A percentile compares a stretch with the other conserved stretches of the same genome.
Conservation (phyloP, 78 protist species). For the Dictyostelium brefeldianum region DNA sequence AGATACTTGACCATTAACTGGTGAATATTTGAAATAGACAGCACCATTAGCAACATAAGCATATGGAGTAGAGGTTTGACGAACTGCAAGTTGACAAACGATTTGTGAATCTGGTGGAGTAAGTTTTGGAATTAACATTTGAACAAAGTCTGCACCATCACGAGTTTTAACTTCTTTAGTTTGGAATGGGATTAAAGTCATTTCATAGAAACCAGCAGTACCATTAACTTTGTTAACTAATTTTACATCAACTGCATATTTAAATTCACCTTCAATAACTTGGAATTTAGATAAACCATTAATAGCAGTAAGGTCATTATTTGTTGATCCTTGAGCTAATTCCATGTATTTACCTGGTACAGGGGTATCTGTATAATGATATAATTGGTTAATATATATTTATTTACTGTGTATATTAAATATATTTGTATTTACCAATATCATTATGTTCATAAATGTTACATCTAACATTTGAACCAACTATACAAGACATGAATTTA, state of each 20-base stretch:
- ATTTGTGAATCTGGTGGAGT: constrained; percentile 62
- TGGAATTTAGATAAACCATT: constrained; percentile 60
- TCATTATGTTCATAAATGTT: constrained; percentile 63
- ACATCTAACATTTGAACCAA: constrained; percentile 7
- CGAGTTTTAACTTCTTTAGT: neutral
- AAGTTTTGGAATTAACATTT: constrained; percentile 48
- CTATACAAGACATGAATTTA: constrained; percentile 27
- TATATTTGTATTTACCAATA: neutral
- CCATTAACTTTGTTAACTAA: neutral
- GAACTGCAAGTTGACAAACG: constrained; percentile 21
- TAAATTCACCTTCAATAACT: neutral
- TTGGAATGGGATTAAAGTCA: constrained; percentile 44
- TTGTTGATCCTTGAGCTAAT: constrained; percentile 3
- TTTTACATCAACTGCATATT: constrained; percentile 41
- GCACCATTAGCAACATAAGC: constrained; percentile 42
- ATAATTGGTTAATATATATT: neutral
- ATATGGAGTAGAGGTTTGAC: constrained; percentile 15
- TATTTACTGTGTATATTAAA: neutral
- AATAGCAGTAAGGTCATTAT: constrained; percentile 14
- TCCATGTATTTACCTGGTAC: constrained; percentile 30
- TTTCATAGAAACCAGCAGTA: neutral
- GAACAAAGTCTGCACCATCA: constrained; percentile 23
- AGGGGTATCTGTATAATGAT: neutral
- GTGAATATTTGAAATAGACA: constrained; percentile 38
- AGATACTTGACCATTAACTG: constrained; percentile 25